These are phyloP conservation scores for Scopulariopsis brevicaulis DNA, from an alignment of 2,329 filamentous ascomycete species.

Conservation along the genomic window DNA sequence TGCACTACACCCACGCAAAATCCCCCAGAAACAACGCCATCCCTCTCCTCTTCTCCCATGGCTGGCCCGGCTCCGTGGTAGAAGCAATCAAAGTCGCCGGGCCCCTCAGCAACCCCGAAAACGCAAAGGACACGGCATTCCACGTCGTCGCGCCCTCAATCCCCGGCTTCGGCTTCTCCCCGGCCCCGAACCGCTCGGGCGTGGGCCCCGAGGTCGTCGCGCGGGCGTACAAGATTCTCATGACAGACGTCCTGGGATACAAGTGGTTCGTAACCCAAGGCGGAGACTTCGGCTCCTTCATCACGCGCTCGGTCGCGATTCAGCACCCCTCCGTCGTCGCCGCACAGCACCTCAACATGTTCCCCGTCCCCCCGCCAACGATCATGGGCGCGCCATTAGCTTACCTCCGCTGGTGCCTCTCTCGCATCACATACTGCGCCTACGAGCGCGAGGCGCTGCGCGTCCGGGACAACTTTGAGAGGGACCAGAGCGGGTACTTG, in stretches of 20 bases:
- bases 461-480: conserved; percentile 14
- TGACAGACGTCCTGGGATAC: conserved; percentile 25
- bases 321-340: conserved; percentile 3
- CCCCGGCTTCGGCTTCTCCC: conserved; percentile 31
- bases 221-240: conserved; percentile 21
- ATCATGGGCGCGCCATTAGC: background rate
- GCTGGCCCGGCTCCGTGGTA: too few relatives aligned
- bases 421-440: background rate
- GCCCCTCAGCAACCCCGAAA: too few relatives aligned
- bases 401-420: conserved; percentile 2
- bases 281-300: conserved; percentile 16
- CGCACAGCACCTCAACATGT: conserved; percentile 7
- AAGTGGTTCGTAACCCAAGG: conserved; percentile 18
- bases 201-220: conserved; percentile 18
- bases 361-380: conserved; percentile 4
- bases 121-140: conserved; percentile 21
- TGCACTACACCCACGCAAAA: too few relatives aligned
- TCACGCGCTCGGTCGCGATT: conserved; percentile 8
- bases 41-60: too few relatives aligned
- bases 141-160: conserved; percentile 33
- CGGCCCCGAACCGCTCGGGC: conserved; percentile 15
- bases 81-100: too few relatives aligned
- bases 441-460: conserved; percentile 2
- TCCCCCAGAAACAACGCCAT: too few relatives aligned
- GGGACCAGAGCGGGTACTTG: conserved; percentile 17